These are phyloP conservation scores for Backusella sp. DNA, from an alignment of 192 early-diverging fungal species.

Conservation along the genomic window DNA sequence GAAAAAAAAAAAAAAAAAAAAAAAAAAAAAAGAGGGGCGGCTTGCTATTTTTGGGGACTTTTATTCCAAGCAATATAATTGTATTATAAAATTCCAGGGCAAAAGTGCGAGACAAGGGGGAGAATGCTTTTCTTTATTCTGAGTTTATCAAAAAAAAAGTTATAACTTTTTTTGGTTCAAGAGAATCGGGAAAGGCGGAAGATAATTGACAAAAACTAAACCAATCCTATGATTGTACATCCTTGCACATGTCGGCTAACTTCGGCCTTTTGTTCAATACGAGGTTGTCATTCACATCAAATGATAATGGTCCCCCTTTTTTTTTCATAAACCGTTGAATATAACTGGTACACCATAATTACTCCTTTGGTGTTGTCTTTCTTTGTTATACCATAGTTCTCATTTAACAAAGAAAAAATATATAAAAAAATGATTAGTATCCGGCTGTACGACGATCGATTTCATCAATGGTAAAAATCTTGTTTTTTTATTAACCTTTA, in stretches of 20 bases:
- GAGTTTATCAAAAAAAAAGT: background rate
- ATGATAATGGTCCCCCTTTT: conserved; percentile 3
- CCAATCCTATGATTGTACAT: conserved; percentile 11
- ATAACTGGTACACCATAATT: background rate
- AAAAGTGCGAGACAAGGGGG: background rate
- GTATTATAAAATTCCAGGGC: background rate
- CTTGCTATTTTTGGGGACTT: background rate
- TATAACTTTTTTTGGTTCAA: background rate
- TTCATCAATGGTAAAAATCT: conserved; percentile 1
- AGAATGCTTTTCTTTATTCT: background rate
- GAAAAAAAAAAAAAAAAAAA: background rate
- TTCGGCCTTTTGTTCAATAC: background rate
- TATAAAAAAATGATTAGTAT: background rate
- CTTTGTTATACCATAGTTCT: no score
- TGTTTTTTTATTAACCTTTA: background rate
- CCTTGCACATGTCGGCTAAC: background rate
- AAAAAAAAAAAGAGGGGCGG: background rate
- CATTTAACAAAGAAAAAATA: background rate
- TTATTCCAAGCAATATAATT: background rate
- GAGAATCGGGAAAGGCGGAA: conserved; percentile 8
- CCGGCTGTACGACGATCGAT: background rate
- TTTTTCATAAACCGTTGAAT: background rate
- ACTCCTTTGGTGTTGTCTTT: background rate
- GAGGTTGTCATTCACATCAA: background rate
- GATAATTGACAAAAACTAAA: conserved; percentile 10